Conservation (phyloP, 176 grass and related monocot species). For the Carex pumila region DNA sequence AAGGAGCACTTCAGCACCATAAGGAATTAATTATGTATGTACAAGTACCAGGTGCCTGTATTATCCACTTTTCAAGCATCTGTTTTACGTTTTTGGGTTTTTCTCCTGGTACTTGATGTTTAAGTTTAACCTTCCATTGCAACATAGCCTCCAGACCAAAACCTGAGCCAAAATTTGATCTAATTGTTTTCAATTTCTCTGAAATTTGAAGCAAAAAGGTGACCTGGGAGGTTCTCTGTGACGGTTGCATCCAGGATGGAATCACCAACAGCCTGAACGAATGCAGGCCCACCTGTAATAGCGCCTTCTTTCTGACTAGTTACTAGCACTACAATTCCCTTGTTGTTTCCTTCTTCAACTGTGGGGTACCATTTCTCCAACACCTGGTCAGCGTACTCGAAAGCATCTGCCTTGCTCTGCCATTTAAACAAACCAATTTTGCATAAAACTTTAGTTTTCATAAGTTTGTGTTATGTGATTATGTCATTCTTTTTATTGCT, state of each 20-base stretch:
- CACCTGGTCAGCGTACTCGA: conserved; percentile 96
- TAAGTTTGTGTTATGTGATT: not conserved
- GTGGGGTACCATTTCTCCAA: conserved; percentile 99
- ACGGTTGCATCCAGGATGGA: conserved; percentile 71
- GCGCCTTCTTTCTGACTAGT: conserved; percentile 99
- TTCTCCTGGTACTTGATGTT: not conserved
- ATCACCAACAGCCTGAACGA: conserved; percentile 74
- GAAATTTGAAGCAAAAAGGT: not conserved
- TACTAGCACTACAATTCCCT: conserved; percentile 87
- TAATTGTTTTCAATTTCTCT: not conserved
- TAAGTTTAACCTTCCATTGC: not conserved
- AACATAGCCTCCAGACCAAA: not conserved
- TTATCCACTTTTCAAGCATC: not conserved
- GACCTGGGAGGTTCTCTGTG: conserved; percentile 90
- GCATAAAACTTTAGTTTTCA: not conserved
- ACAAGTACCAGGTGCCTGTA: not conserved
- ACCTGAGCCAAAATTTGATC: not conserved
- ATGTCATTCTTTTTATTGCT: not conserved
- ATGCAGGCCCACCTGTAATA: conserved; percentile 81
- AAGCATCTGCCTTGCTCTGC: conserved; percentile 98
- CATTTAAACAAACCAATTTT: not conserved
- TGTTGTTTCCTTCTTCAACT: conserved; percentile 84
- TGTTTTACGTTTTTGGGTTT: not conserved
- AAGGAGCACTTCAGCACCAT: not conserved
- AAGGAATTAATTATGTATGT: not conserved